Base-by-base conservation (phyloP, 495 filamentous ascomycete genomes). In the Corynascus novoguineensis region DNA sequence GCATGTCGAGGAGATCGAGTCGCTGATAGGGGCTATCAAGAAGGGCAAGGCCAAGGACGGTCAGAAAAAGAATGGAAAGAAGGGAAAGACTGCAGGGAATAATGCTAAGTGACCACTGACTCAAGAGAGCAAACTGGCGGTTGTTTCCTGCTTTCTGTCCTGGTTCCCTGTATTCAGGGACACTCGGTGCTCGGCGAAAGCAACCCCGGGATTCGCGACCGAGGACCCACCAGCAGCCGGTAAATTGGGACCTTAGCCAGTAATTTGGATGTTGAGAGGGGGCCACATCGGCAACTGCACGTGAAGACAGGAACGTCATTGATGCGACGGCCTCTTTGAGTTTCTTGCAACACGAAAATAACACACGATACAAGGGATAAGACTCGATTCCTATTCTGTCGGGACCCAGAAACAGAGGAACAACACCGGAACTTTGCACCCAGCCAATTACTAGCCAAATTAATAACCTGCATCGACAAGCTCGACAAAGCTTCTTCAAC, bases 1-100 rank as follows among this genome's bases (percentile, higher is more conserved):
- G 25, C 51, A 81, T 65, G 73, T 68, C 48, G 66, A 74, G 49
- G 75, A 78, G 54, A 73, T 75, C 35, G 76, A 75, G 41, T 53
- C 73, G 9, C 61, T 78, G 28, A 58, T 77, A 14, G 60, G 67
- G 21, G 55, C 75, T 50, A 73, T 72, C 50, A 58, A 69, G 38
- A 72, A 73, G 61, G 71, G 68, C 29, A 78, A 71, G 66, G 73
- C 67, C 53, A 72, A 71, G 61, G 53, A 61, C 21, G 50, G 10
- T 29, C 45, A 32, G 19, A 59, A 62, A 47, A 54, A 65, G 54
- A 63, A 61, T 37, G 61, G 41, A 4, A 57, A 64, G 34, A 57
- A 60, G 48, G 35, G 41, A n/a, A 65, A 63, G 34, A 35, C 57
- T 10, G 56, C 22, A 21, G 58, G 53, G 17, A 58, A 60, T 42